Evolutionary conservation across 805 yeast species (phyloP).

Genomic region (Schizosaccharomyces octosporus): DNA sequence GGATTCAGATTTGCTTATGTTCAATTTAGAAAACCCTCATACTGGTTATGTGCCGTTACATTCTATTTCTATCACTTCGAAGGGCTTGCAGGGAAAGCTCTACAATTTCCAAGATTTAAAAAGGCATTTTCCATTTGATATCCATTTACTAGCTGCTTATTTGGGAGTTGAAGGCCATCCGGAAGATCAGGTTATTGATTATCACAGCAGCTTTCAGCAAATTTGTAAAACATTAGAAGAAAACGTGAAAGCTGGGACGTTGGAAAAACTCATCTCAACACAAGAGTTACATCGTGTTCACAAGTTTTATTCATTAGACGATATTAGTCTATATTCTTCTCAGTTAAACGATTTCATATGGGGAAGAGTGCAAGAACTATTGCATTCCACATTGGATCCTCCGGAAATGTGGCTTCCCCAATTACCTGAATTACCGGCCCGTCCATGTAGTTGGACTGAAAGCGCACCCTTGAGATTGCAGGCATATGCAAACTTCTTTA

Average conservation of each 20-base stretch:
- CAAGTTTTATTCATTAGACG: background rate
- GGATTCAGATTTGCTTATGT: constrained; percentile 1
- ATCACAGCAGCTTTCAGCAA: background rate
- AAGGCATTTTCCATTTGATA: background rate
- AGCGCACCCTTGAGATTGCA: background rate
- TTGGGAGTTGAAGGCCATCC: constrained; percentile 1
- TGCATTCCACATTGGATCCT: background rate
- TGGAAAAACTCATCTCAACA: background rate
- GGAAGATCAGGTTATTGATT: background rate
- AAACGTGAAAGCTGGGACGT: background rate
- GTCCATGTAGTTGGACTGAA: background rate
- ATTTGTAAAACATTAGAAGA: background rate
- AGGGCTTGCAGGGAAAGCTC: background rate
- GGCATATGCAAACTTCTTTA: background rate
- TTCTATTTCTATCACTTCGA: background rate
- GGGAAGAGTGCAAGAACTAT: background rate
- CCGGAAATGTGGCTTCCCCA: background rate
- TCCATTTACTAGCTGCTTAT: background rate
- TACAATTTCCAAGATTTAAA: background rate
- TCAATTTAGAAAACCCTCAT: background rate
- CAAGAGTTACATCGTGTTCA: background rate
- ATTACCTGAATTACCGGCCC: background rate
- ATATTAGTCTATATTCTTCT: background rate
- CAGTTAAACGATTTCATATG: background rate
- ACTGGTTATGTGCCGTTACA: background rate